Conservation (phyloP, 306 rosid genomes). For the Acmispon strigosus region DNA sequence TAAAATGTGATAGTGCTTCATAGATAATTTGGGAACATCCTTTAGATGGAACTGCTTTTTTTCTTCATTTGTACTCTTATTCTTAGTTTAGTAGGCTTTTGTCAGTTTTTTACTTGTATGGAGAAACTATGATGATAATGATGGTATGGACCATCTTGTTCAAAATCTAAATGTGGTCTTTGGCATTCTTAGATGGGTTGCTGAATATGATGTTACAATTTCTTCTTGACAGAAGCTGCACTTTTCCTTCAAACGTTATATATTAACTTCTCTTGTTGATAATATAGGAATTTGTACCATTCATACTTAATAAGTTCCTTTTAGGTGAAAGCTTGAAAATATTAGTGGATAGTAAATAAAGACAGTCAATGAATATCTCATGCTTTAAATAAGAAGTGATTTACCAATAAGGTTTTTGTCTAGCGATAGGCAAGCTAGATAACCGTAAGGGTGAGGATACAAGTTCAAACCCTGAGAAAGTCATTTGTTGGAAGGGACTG, state of each 20-base stretch:
- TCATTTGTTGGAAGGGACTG: no score
- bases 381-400: not conserved
- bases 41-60: not conserved
- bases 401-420: no score
- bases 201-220: not conserved
- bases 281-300: no score
- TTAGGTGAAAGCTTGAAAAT: not conserved
- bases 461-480: no score
- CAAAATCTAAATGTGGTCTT: not conserved
- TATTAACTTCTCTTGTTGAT: no score
- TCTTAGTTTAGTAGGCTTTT: not conserved
- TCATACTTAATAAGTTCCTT: not conserved
- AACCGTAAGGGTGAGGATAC: no score
- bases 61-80: not conserved
- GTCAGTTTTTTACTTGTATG: not conserved
- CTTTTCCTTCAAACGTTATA: not conserved
- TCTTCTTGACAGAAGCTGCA: not conserved
- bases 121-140: not conserved
- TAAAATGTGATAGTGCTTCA: not conserved
- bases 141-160: not conserved
- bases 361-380: not conserved
- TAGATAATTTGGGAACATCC: not conserved
- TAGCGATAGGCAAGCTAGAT: no score
- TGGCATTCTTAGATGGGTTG: slow-evolving; percentile 3
- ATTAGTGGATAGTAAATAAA: not conserved